Evolutionary conservation across 352 stramenopile species (phyloP).

Genomic region (Peronospora tabacina): DNA sequence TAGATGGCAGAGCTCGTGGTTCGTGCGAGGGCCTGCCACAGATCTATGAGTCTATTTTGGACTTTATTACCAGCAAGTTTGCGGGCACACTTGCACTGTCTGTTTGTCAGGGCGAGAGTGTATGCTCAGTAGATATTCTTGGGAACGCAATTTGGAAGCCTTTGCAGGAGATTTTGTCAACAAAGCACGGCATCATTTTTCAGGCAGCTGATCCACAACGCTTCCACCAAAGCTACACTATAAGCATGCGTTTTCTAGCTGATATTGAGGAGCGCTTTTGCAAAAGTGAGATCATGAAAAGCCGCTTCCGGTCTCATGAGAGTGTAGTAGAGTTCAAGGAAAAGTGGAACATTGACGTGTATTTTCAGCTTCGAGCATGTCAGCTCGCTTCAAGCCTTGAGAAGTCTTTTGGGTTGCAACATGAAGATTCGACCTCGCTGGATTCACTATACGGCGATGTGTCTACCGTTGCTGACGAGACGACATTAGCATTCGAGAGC

Average conservation of each 20-base stretch:
- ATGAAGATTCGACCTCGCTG: slow-evolving; percentile 15
- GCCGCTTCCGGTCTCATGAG: slow-evolving; percentile 60
- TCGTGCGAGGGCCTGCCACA: slow-evolving; percentile 68
- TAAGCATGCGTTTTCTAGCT: slow-evolving; percentile 64
- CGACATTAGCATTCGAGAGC: slow-evolving; percentile 38
- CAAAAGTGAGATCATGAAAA: slow-evolving; percentile 44
- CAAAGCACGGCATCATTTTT: slow-evolving; percentile 77
- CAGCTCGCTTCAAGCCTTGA: slow-evolving; percentile 48
- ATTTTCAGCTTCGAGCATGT: slow-evolving; percentile 70
- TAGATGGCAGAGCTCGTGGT: slow-evolving; percentile 60
- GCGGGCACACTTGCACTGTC: slow-evolving; percentile 44
- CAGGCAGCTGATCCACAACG: slow-evolving; percentile 64
- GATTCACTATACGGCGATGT: slow-evolving; percentile 1
- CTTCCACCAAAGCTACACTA: slow-evolving; percentile 77
- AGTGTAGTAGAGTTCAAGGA: slow-evolving; percentile 76
- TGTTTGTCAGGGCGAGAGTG: slow-evolving; percentile 57
- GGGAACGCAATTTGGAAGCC: slow-evolving; percentile 81
- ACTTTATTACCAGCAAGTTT: slow-evolving; percentile 73
- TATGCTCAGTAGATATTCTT: slow-evolving; percentile 68
- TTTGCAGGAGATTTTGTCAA: slow-evolving; percentile 51
- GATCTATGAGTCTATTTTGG: slow-evolving; percentile 66
- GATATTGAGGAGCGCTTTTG: slow-evolving; percentile 52
- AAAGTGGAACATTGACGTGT: slow-evolving; percentile 85
- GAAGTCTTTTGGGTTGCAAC: slow-evolving; percentile 36
- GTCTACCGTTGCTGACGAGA: slow-evolving; percentile 1